Conservation (phyloP, 106 monocot species). For the Apostasia shenzhenica region DNA sequence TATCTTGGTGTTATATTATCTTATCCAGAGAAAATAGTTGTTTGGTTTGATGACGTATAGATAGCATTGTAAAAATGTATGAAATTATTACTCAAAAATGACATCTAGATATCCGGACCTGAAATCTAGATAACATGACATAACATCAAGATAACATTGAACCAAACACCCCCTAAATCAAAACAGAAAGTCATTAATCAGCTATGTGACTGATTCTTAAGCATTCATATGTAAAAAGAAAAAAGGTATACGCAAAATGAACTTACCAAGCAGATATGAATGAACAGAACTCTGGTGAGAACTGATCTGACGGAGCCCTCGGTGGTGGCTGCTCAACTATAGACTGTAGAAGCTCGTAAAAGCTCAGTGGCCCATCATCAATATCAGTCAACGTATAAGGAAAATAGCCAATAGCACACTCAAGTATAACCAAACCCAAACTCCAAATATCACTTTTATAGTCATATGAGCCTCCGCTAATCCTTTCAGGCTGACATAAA, state of each 20-base stretch:
- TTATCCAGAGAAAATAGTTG: too few species aligned
- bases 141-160: too few species aligned
- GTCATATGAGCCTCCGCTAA: slow-evolving; percentile 83
- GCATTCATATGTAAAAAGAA: too few species aligned
- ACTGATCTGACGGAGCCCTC: slow-evolving; percentile 86
- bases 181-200: too few species aligned
- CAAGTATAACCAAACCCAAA: slow-evolving; percentile 89
- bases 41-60: too few species aligned
- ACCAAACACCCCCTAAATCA: too few species aligned
- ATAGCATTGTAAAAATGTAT: too few species aligned
- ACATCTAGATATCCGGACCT: too few species aligned
- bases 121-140: too few species aligned
- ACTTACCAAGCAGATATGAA: slow-evolving; percentile 91
- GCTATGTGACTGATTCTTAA: too few species aligned
- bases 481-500: slow-evolving; percentile 71
- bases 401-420: slow-evolving; percentile 92
- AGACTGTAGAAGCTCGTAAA: slow-evolving; percentile 90
- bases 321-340: slow-evolving; percentile 93
- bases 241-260: background rate
- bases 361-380: slow-evolving; percentile 64
- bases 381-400: slow-evolving; percentile 71
- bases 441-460: slow-evolving; percentile 99
- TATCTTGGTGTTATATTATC: too few species aligned
- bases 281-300: slow-evolving; percentile 96
- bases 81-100: too few species aligned